Evolutionary conservation across 2,329 filamentous ascomycete species (phyloP).

Genomic region (Aspergillus sp.): DNA sequence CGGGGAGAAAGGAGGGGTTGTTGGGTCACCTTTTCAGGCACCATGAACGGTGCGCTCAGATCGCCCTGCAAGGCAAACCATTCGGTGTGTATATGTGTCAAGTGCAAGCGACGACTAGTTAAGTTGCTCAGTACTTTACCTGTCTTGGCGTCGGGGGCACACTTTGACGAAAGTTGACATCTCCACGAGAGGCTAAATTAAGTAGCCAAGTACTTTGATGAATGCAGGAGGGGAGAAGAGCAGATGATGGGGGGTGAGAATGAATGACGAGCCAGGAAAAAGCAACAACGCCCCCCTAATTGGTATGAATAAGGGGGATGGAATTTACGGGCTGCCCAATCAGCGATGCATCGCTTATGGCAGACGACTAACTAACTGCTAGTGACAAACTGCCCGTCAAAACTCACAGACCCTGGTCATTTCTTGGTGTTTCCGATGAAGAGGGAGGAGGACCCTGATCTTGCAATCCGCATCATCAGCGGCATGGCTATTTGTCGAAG

Average conservation of each 20-base stretch:
- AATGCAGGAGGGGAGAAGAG: not conserved
- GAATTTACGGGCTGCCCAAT: not conserved
- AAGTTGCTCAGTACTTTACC: not conserved
- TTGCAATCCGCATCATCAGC: not conserved
- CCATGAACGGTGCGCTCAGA: slow-evolving; percentile 13
- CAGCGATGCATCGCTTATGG: not conserved
- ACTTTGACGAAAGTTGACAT: slow-evolving; percentile 2
- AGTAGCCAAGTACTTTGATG: not conserved
- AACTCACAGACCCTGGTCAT: not conserved
- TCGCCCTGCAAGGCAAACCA: slow-evolving; percentile 13
- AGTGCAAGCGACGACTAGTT: not conserved
- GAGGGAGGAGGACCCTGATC: not conserved
- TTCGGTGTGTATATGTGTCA: not conserved
- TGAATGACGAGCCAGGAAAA: not conserved
- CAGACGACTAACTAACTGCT: not conserved
- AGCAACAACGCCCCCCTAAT: not conserved
- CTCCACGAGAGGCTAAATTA: slow-evolving; percentile 2
- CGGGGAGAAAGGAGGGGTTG: not conserved
- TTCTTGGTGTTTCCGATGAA: not conserved
- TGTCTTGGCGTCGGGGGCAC: not conserved
- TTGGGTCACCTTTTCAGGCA: slow-evolving; percentile 6
- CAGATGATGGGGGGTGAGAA: too few relatives aligned
- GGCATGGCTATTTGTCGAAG: not conserved
- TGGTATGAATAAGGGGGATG: not conserved
- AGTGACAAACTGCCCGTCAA: not conserved